Evolutionary conservation across 2,329 filamentous ascomycete species (phyloP).

Genomic region (Fusarium multiceps): DNA sequence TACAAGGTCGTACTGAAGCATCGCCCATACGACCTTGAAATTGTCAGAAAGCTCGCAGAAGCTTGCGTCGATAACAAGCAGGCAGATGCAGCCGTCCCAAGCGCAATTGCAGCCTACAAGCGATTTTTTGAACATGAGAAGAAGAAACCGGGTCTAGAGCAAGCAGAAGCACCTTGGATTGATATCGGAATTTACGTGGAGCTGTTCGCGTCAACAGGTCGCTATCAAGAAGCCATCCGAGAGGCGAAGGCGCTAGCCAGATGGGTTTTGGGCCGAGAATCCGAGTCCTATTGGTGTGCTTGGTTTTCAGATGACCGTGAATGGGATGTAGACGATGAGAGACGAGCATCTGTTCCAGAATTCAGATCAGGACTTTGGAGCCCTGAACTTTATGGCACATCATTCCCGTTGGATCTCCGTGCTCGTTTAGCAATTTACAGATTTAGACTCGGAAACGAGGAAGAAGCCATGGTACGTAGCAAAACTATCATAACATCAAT

Average conservation of each 20-base stretch:
- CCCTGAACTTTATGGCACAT: constrained; percentile 72
- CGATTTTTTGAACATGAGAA: constrained; percentile 59
- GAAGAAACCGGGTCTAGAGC: constrained; percentile 47
- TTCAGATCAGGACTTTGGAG: constrained; percentile 69
- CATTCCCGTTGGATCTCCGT: constrained; percentile 83
- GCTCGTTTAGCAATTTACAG: constrained; percentile 86
- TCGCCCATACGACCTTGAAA: constrained; percentile 64
- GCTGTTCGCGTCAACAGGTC: constrained; percentile 73
- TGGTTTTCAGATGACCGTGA: constrained; percentile 82
- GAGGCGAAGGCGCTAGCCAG: constrained; percentile 79
- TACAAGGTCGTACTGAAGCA: constrained; percentile 66
- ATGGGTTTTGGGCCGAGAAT: constrained; percentile 82
- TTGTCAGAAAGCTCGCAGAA: constrained; percentile 67
- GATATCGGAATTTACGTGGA: constrained; percentile 89
- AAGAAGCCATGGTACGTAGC: constrained; percentile 77
- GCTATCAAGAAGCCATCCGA: constrained; percentile 73
- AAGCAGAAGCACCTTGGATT: constrained; percentile 72
- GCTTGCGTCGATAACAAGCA: constrained; percentile 65
- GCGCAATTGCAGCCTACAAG: constrained; percentile 62
- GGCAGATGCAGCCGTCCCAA: constrained; percentile 51
- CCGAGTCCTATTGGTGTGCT: constrained; percentile 82
- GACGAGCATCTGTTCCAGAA: constrained; percentile 70
- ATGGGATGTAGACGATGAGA: constrained; percentile 81
- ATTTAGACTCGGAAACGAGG: constrained; percentile 73
- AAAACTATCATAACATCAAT: background rate